Percentiles rank a stretch among this genome's conserved stretches.
Conservation (phyloP, 2,329 filamentous ascomycete genomes). For the Aspergillus japonicus region DNA sequence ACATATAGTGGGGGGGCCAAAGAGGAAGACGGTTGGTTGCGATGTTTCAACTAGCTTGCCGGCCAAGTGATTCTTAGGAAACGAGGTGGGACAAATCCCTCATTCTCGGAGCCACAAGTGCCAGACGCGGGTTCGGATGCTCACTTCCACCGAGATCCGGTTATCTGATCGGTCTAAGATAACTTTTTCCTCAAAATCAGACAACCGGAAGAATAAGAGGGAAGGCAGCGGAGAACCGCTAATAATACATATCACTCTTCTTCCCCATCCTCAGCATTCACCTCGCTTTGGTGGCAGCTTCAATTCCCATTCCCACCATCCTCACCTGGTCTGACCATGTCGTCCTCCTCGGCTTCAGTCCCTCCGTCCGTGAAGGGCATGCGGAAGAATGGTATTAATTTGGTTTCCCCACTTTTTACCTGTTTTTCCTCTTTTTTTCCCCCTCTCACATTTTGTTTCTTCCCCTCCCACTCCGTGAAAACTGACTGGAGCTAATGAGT, state of each 20-base stretch:
- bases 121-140: conserved; percentile 17
- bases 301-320: background rate
- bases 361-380: conserved; percentile 57
- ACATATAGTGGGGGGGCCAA: conserved; percentile 14
- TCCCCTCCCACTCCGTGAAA: conserved; percentile 1
- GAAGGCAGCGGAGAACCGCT: conserved; percentile 5
- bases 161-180: conserved; percentile 47
- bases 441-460: background rate
- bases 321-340: conserved; percentile 42
- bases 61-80: conserved; percentile 13
- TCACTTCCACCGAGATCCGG: conserved; percentile 38
- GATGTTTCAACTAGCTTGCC: conserved; percentile 13
- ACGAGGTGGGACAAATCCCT: conserved; percentile 18
- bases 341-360: conserved; percentile 35
- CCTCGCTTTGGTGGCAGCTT: conserved; percentile 6
- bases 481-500: conserved; percentile 17
- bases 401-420: conserved; percentile 15
- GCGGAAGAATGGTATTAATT: conserved; percentile 73
- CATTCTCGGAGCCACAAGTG: conserved; percentile 10
- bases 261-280: background rate
- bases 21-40: conserved; percentile 16
- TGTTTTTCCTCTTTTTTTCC: conserved; percentile 1
- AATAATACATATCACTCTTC: background rate
- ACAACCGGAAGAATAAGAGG: conserved; percentile 12
- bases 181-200: conserved; percentile 26